Base-by-base conservation (phyloP, 1,284 basidiomycete species). In the Naganishia cerealis region DNA sequence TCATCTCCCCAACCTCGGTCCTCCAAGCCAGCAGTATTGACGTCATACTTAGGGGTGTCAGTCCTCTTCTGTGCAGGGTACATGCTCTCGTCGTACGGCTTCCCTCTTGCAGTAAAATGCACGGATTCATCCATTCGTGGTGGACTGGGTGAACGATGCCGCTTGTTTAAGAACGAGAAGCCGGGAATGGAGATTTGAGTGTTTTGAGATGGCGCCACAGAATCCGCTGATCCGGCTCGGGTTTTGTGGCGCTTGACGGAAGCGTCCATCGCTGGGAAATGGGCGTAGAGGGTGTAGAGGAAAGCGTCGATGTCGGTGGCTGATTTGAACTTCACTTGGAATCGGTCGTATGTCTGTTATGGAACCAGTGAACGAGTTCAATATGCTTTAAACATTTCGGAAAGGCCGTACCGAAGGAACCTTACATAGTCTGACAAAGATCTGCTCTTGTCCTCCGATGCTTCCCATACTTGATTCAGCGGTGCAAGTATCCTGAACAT, bases 301-400 rank as follows among this genome's bases (percentile, higher is more conserved):
- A 54, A 63, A 24, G 50, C 21, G 21, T 38, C 50, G n/a, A 63
- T 40, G 15, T 63, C 61, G 38, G 21, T 10, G 18, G 39, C 33
- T 38, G 36, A 13, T 9, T 50, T 29, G 61, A 63, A 63, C 8
- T 40, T 36, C 16, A 63, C 33, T 33, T 63, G 61, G 24, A 63
- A 63, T 24, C 61, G 50, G 24, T 53, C 50, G 38, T 54, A 63
- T 1, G 61, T 63, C 61, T 63, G 15, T 6, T 12, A 16, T 15
- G n/a, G 8, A 2, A 24, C 46, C 5, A 3, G 24, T 21, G 8
- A 21, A 24, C 4, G 13, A 13, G n/a, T 21, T 24, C 7, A 50
- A 9, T 50, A 1, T 21, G 46, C 5, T 50, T 24, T 15, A 24
- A n/a, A 24, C 46, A 8, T 42, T 2, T 8, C 29, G 29, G n/a